These are phyloP conservation scores for Auriscalpium orientale DNA, from an alignment of 768 basidiomycete species.

Conservation along the genomic window DNA sequence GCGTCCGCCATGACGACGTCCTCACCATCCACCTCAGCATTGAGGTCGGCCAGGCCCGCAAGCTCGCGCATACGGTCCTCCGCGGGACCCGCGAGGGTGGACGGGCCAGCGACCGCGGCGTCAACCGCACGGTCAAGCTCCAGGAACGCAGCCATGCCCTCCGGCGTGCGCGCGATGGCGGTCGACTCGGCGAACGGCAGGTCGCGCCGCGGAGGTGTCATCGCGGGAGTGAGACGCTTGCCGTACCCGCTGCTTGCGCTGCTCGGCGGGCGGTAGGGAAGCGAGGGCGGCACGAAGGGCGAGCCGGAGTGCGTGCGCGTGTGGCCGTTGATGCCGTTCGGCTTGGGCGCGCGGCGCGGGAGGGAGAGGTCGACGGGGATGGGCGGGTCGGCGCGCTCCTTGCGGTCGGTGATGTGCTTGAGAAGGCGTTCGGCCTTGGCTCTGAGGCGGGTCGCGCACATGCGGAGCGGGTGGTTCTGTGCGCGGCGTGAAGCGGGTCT, in stretches of 20 bases:
- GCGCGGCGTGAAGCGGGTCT: background rate
- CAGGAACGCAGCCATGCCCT: conserved; percentile 65
- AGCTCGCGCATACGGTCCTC: conserved; percentile 15
- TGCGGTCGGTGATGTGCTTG: conserved; percentile 82
- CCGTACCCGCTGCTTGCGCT: conserved; percentile 8
- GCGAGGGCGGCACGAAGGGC: conserved; percentile 20
- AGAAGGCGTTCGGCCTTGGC: conserved; percentile 82
- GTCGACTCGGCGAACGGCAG: conserved; percentile 56
- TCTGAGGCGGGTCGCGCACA: conserved; percentile 72
- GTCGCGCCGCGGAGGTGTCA: conserved; percentile 28
- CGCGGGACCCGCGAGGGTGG: conserved; percentile 5
- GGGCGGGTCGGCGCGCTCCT: conserved; percentile 65
- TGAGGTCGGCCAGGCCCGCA: background rate
- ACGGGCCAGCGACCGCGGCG: conserved; percentile 10
- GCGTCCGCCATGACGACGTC: conserved; percentile 23
- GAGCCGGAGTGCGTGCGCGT: conserved; percentile 28
- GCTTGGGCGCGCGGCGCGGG: conserved; percentile 18
- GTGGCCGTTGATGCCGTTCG: conserved; percentile 37
- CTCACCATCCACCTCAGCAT: conserved; percentile 16
- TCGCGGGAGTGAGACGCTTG: conserved; percentile 9
- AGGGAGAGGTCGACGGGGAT: conserved; percentile 42
- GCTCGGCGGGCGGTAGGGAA: conserved; percentile 22
- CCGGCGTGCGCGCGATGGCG: conserved; percentile 61
- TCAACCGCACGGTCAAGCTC: conserved; percentile 51
- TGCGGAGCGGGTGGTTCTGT: conserved; percentile 84